A percentile compares a stretch with the other conserved stretches of the same genome.
Conservation (phyloP, 1,139 yeast species). For the Citeromyces siamensis region DNA sequence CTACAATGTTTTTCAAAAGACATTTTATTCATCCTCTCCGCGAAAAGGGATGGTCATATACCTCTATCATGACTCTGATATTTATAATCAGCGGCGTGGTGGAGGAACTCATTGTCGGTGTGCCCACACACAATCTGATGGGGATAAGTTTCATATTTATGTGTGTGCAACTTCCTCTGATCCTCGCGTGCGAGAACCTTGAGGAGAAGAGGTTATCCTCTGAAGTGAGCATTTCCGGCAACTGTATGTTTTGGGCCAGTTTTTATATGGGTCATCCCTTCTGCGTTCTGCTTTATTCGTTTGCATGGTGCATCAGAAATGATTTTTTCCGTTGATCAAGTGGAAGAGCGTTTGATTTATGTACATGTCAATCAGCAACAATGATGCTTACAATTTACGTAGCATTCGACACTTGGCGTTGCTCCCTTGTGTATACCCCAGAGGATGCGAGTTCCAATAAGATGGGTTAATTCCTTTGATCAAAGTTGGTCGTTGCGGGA, state of each 20-base stretch:
- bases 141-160: neutral
- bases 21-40: neutral
- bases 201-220: constrained; percentile 1
- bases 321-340: neutral
- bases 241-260: constrained; percentile 2
- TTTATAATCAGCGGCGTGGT: neutral
- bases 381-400: no score
- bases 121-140: constrained; percentile 2
- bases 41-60: neutral
- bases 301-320: constrained; percentile 2
- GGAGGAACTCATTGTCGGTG: neutral
- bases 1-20: constrained; percentile 2
- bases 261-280: constrained; percentile 2
- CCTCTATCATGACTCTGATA: neutral
- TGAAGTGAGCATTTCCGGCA: neutral
- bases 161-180: constrained; percentile 6
- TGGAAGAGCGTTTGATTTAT: no score
- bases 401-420: no score
- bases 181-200: neutral
- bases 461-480: no score
- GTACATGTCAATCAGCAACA: no score
- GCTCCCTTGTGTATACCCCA: no score
- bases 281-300: neutral
- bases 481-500: no score
- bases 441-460: no score